Evolutionary conservation across 2,329 filamentous ascomycete species (phyloP).

Genomic region (Colletotrichum cereale): DNA sequence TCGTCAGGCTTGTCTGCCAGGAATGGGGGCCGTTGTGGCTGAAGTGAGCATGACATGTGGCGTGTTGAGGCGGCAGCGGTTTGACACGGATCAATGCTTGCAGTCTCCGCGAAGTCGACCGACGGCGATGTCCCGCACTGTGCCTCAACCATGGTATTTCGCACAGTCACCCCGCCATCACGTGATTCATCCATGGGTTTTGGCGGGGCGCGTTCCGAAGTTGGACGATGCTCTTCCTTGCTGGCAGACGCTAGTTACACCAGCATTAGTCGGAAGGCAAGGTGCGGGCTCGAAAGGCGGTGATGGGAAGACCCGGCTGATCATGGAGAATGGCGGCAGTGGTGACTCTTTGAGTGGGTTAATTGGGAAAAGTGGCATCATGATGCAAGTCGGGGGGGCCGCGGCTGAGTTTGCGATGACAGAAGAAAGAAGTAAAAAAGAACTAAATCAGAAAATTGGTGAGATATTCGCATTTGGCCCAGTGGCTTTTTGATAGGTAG

Average conservation of each 20-base stretch:
- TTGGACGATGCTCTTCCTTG: slow-evolving; percentile 24
- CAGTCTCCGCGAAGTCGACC: no score
- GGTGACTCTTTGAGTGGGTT: slow-evolving; percentile 10
- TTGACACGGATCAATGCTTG: no score
- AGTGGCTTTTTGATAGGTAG: background rate
- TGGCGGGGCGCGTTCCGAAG: slow-evolving; percentile 33
- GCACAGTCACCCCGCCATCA: slow-evolving; percentile 40
- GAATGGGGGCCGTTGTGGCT: background rate
- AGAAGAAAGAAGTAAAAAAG: background rate
- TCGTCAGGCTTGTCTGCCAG: background rate
- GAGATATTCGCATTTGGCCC: slow-evolving; percentile 21
- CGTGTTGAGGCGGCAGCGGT: background rate
- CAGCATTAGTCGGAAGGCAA: slow-evolving; percentile 12
- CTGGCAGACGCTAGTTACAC: slow-evolving; percentile 16
- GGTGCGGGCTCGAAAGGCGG: slow-evolving; percentile 34
- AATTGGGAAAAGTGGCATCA: background rate
- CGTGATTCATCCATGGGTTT: background rate
- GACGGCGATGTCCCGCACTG: slow-evolving; percentile 3
- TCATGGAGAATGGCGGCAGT: slow-evolving; percentile 29
- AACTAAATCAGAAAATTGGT: slow-evolving; percentile 5
- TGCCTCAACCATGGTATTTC: background rate
- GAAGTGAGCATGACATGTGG: background rate
- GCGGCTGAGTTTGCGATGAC: background rate
- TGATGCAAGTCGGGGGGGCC: background rate
- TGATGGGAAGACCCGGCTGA: slow-evolving; percentile 35